Base-by-base conservation (phyloP, 805 yeast species). In the Metschnikowia dekortorum region DNA sequence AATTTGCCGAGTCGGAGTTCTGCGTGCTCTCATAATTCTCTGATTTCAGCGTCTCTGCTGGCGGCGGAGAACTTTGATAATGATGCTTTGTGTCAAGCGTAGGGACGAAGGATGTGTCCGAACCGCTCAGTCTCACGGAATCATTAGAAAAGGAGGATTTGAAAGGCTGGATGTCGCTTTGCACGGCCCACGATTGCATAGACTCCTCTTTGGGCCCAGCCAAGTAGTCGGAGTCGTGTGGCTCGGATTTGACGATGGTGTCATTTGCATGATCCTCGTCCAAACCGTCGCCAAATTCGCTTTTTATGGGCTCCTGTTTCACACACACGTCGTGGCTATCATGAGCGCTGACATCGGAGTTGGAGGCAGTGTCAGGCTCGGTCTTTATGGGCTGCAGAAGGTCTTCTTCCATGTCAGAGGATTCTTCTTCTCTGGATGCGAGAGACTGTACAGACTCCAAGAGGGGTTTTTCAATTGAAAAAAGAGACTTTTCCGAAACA, bases 161-260 rank as follows among this genome's bases (percentile, higher is more conserved):
- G 34, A 39, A 26, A 8, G 43, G 22, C 34, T 35, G 38, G 9
- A 35, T 4, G 8, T 16, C 26, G 14, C 11, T 8, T 16, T 35
- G 11, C 13, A 35, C 13, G 26, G 38, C 26, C 38, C 36, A 33
- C 8, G 38, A 13, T 16, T 35, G 37, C 18, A 7, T 10, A 10
- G 26, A 14, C 3, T 36, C 39, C 13, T 16, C 28, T 36, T 37
- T 37, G 30, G 14, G 39, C 26, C 13, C 22, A 1, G n/a, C 35
- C 14, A 11, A 6, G 26, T 35, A 8, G 26, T 35, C 38, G n/a
- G 39, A 39, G 43, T 45, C 39, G 22, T 22, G 18, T 0, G 47
- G 44, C 32, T 50, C 53, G 5, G 31, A 6, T 36, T 50, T 50
- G 26, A 50, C 48, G 9, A 38, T 3, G 22, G 44, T 28, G 18